Evolutionary conservation across 192 early-diverging fungal genomes (phyloP).

Genomic region (Physocladia obscura): DNA sequence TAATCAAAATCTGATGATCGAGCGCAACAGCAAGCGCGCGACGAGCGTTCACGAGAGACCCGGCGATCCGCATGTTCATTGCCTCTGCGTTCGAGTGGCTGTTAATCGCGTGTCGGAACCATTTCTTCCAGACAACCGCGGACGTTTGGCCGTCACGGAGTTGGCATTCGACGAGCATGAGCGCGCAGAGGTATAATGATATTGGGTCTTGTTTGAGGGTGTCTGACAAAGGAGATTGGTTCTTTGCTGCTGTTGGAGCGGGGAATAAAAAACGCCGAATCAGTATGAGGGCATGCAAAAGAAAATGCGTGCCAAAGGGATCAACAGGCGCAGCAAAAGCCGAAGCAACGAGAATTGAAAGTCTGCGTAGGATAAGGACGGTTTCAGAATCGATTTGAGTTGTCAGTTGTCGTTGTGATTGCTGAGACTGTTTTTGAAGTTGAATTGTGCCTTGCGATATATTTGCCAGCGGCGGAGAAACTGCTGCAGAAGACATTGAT

Average conservation of each 20-base stretch:
- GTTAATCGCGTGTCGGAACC: neutral
- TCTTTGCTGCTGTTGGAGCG: neutral
- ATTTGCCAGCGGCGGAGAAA: neutral
- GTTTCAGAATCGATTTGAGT: neutral
- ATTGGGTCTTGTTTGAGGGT: neutral
- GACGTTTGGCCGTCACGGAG: conserved; percentile 10
- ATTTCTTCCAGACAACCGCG: neutral
- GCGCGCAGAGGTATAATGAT: neutral
- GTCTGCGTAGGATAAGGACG: neutral
- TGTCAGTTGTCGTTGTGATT: neutral
- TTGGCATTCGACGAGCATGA: neutral
- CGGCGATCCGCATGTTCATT: neutral
- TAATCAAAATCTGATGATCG: neutral
- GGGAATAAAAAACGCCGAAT: conserved; percentile 4
- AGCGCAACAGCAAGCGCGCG: neutral
- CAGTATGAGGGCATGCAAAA: conserved; percentile 1
- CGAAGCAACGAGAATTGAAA: conserved; percentile 2
- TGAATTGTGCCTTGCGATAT: no score
- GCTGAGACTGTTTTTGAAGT: no score
- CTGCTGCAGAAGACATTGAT: neutral
- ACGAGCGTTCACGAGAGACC: neutral
- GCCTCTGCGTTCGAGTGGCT: neutral
- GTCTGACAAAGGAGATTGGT: neutral
- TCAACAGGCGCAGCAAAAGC: conserved; percentile 3
- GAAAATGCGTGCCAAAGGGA: conserved; percentile 9